A percentile compares a stretch with the other conserved stretches of the same genome.
phyloP scores from a whole-genome alignment of 495 filamentous ascomycete species.

The Antarctomyces pellizariae region DNA sequence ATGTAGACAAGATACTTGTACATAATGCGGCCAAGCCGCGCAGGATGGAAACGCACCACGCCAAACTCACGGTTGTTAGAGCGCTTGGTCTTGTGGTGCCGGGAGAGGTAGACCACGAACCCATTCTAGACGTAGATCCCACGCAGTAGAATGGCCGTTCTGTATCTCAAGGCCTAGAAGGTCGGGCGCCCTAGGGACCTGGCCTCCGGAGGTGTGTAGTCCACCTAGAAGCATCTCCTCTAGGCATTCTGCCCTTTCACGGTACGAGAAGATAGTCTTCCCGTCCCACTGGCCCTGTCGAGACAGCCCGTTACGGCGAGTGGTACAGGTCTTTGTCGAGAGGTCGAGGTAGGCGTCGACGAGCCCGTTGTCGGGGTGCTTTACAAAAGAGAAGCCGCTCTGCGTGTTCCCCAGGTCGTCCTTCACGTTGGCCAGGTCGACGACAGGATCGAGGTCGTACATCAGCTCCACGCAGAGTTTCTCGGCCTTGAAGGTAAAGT shows the following conservation, averaged over 20 bases:
- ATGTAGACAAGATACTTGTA: slow-evolving; percentile 5
- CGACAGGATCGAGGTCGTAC: background rate
- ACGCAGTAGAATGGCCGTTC: slow-evolving; percentile 1
- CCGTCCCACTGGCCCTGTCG: background rate
- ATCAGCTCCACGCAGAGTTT: slow-evolving; percentile 2
- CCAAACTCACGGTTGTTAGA: slow-evolving; percentile 3
- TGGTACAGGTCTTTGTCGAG: slow-evolving; percentile 2
- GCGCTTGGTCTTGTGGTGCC: slow-evolving; percentile 4
- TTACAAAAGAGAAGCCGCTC: slow-evolving; percentile 4
- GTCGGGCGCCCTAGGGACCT: background rate
- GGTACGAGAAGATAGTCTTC: slow-evolving; percentile 1
- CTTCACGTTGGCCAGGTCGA: slow-evolving; percentile 2
- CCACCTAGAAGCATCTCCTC: background rate
- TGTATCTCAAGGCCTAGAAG: slow-evolving; percentile 1
- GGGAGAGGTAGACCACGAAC: slow-evolving; percentile 1
- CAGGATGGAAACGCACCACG: slow-evolving; percentile 2
- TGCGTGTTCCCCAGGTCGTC: slow-evolving; percentile 2
- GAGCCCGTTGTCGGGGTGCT: slow-evolving; percentile 3
- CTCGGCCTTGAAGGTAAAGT: slow-evolving; percentile 2
- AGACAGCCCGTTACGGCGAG: slow-evolving; percentile 1
- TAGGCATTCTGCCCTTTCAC: background rate
- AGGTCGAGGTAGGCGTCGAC: slow-evolving; percentile 3
- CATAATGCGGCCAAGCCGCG: background rate
- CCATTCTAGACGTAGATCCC: slow-evolving; percentile 3
- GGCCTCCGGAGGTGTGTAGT: background rate